Evolutionary conservation across 1,139 yeast species (phyloP).

Genomic region (Zygosaccharomyces sapae): DNA sequence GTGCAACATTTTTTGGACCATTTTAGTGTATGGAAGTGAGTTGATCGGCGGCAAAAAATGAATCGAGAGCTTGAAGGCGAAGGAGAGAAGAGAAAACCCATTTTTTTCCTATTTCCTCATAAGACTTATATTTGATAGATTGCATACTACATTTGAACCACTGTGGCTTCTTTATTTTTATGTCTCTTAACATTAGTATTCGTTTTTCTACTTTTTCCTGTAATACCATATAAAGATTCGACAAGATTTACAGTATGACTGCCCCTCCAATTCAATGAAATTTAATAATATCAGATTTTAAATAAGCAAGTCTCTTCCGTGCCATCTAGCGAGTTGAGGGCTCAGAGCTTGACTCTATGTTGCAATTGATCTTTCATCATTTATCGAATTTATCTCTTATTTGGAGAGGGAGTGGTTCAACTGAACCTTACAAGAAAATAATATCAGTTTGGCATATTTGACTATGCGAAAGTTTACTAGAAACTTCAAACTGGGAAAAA

Average conservation of each 20-base stretch:
- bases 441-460: slow-evolving; percentile 63
- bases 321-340: slow-evolving; percentile 33
- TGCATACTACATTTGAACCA: slow-evolving; percentile 2
- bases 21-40: slow-evolving; percentile 76
- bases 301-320: slow-evolving; percentile 48
- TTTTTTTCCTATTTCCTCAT: not conserved
- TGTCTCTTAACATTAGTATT: not conserved
- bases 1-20: slow-evolving; percentile 80
- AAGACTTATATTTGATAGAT: not conserved
- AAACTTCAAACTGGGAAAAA: slow-evolving; percentile 34
- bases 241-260: not conserved
- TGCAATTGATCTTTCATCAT: slow-evolving; percentile 76
- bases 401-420: slow-evolving; percentile 10
- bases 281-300: slow-evolving; percentile 17
- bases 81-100: not conserved
- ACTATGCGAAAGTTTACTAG: slow-evolving; percentile 48
- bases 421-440: slow-evolving; percentile 8
- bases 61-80: not conserved
- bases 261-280: slow-evolving; percentile 2
- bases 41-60: slow-evolving; percentile 41
- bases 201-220: not conserved
- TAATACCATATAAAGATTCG: slow-evolving; percentile 2
- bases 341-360: slow-evolving; percentile 97
- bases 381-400: not conserved
- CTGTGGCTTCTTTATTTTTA: not conserved